Conservation (phyloP, 1,284 basidiomycete genomes). For the Tilletia caries region DNA sequence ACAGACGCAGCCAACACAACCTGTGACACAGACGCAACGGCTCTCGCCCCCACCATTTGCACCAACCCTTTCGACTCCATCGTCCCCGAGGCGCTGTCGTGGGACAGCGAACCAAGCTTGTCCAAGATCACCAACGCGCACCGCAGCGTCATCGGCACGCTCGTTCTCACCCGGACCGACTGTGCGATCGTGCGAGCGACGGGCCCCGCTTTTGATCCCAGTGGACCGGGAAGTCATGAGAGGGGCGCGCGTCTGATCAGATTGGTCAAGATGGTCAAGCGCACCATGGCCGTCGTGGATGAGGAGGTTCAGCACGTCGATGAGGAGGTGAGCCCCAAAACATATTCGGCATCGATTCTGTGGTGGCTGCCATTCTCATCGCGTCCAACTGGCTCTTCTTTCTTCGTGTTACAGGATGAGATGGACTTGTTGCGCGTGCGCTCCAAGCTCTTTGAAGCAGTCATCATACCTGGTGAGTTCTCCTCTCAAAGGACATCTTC, state of each 20-base stretch:
- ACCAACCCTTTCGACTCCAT: background rate
- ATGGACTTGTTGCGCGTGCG: background rate
- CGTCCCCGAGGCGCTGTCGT: background rate
- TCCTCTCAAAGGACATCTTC: background rate
- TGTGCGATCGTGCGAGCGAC: background rate
- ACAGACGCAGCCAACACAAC: background rate
- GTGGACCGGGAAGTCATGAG: background rate
- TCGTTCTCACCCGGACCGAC: background rate
- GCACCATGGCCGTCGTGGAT: slow-evolving; percentile 1
- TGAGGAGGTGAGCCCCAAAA: background rate
- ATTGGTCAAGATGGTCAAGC: slow-evolving; percentile 1
- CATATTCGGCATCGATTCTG: no score
- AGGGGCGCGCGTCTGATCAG: background rate
- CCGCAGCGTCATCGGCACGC: slow-evolving; percentile 4
- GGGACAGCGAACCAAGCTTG: background rate
- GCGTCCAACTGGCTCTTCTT: background rate
- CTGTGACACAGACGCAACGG: background rate
- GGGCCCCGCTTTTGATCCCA: background rate
- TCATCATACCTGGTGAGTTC: background rate
- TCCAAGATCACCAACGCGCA: background rate
- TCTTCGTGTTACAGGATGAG: background rate
- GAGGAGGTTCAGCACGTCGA: background rate
- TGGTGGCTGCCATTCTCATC: no score
- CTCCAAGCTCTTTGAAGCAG: background rate
- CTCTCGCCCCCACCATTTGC: background rate